Evolutionary conservation across 768 basidiomycete species (phyloP), one percentile per base, ranked within the genome.

Genomic region (Suillus alpinus): DNA sequence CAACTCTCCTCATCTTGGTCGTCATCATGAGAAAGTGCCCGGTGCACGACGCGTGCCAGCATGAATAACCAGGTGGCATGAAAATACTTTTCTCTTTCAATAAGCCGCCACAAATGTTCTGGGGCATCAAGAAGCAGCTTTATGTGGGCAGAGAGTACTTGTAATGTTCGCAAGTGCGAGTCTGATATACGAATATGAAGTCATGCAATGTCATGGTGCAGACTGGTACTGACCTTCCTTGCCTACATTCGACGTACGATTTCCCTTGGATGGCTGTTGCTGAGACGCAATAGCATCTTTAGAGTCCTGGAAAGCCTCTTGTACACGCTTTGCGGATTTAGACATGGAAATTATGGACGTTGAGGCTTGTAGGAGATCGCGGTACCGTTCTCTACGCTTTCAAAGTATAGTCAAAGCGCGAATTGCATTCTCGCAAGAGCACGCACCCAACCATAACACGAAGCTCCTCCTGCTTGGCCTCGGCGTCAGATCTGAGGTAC

Each of bases 401-500:
- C 84, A 77, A 71, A 71, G 67, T 75, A 76, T 68, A 71, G 67
- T 77, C 75, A 73, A 63, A 75, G 59, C 53, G 57, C 12, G 37
- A 50, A 47, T 40, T 52, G 13, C 12, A 9, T 31, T 31, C 40
- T 31, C 18, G 60, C 18, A 59, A 52, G 37, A 61, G 47, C 64
- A 87, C 92, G 83, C 78, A 94, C 92, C 92, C 92, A 75, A 94
- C 92, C 92, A 94, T 94, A 49, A 91, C 79, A 67, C 92, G 83
- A 47, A 94, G 81, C 68, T 94, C 92, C 71, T 94, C 90, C 67
- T 92, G 89, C 73, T 94, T 94, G 47, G 86, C 87, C 69, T 93
- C 90, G 0, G 92, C 92, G 76, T 94, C 92, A 16, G 81, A 76
- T 71, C 92, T 93, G 44, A 13, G 34, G 9, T 18, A 16, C 39